These are phyloP conservation scores for Penicillium fimorum DNA, from an alignment of 495 filamentous ascomycete genomes.

Conservation along the genomic window DNA sequence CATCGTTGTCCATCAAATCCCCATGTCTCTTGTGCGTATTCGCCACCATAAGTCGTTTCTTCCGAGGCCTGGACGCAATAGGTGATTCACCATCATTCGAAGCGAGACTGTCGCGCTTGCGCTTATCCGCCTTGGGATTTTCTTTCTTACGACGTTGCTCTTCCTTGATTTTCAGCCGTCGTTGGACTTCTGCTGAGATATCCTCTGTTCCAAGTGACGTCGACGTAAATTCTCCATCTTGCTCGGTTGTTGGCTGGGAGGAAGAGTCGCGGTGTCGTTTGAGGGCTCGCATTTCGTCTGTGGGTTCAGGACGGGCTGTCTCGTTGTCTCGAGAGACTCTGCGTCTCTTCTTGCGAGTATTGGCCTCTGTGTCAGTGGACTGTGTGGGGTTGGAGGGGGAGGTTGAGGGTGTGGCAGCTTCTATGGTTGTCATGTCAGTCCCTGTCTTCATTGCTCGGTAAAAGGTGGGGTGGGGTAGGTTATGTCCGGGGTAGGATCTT, in stretches of 20 bases:
- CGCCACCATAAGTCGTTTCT: constrained; percentile 25
- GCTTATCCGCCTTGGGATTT: constrained; percentile 33
- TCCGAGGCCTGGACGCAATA: constrained; percentile 13
- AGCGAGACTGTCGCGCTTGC: constrained; percentile 38
- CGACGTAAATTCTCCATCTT: constrained; percentile 15
- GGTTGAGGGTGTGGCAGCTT: neutral
- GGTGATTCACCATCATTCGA: constrained; percentile 33
- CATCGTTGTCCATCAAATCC: neutral
- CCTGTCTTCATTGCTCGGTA: neutral
- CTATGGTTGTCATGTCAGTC: neutral
- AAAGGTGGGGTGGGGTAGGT: neutral
- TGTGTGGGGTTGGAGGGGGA: constrained; percentile 4
- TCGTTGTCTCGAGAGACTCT: constrained; percentile 6
- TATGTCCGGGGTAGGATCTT: neutral
- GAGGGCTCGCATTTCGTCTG: constrained; percentile 8
- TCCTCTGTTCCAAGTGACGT: constrained; percentile 44
- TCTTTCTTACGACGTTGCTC: constrained; percentile 33
- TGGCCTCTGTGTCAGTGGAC: constrained; percentile 4
- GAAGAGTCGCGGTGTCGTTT: constrained; percentile 28
- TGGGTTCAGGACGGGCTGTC: neutral
- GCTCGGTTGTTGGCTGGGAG: constrained; percentile 14
- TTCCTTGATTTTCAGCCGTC: constrained; percentile 41
- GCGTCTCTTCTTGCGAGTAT: constrained; percentile 9
- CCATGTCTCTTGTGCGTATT: constrained; percentile 11
- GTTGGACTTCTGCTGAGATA: constrained; percentile 46